These are phyloP conservation scores for Coemansia sp. DNA, from an alignment of 192 early-diverging fungal genomes.

Conservation along the genomic window DNA sequence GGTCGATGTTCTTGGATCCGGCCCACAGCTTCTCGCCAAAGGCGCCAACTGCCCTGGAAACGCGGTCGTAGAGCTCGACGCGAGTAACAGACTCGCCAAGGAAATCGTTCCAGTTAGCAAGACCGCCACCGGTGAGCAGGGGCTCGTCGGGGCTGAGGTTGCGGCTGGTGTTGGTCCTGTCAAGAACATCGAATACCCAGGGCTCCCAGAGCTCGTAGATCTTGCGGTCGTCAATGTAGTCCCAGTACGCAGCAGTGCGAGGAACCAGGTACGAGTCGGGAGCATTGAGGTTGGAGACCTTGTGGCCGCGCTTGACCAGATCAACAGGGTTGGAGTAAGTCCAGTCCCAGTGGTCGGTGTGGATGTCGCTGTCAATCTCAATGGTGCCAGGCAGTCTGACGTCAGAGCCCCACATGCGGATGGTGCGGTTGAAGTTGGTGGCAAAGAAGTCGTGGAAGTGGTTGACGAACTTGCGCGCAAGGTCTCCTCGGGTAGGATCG, in stretches of 20 bases:
- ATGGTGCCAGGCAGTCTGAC: constrained; percentile 43
- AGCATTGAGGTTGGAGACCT: constrained; percentile 50
- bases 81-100: constrained; percentile 47
- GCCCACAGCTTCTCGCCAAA: constrained; percentile 53
- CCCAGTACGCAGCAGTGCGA: constrained; percentile 40
- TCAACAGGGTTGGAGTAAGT: constrained; percentile 33
- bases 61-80: constrained; percentile 46
- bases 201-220: constrained; percentile 52
- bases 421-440: constrained; percentile 40
- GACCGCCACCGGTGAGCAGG: constrained; percentile 43
- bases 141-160: constrained; percentile 37
- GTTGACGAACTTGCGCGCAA: constrained; percentile 43
- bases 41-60: constrained; percentile 43
- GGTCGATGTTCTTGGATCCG: constrained; percentile 39
- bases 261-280: constrained; percentile 51
- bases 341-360: constrained; percentile 38
- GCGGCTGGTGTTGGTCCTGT: constrained; percentile 40
- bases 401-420: constrained; percentile 55
- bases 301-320: constrained; percentile 38
- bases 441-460: constrained; percentile 48
- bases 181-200: constrained; percentile 45
- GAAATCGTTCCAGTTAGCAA: constrained; percentile 54
- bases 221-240: constrained; percentile 34
- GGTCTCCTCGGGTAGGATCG: constrained; percentile 41
- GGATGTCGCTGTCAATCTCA: constrained; percentile 42